Base-by-base conservation (phyloP, 1,284 basidiomycete species). In the Ceratorhiza oryzae-sativae region DNA sequence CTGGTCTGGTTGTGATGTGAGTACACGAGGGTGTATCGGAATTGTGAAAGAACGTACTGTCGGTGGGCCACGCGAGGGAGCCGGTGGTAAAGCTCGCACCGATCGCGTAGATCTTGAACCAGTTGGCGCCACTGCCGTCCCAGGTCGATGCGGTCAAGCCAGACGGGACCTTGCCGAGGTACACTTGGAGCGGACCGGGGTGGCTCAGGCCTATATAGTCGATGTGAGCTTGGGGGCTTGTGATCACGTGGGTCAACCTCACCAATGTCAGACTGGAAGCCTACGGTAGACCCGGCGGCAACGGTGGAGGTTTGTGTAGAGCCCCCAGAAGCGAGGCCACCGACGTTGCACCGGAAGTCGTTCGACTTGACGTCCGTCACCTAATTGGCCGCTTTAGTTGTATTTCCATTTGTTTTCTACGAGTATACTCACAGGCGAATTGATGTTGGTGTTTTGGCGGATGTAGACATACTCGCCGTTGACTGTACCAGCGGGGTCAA, bases 121-220 rank as follows among this genome's bases (percentile, higher is more conserved):
- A 85, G 75, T 78, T 80, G 5, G 79, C 77, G 13, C 84, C 83
- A 62, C 80, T 81, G 15, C 83, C 84, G 65, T 84, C 82, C 83
- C 82, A 85, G 60, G 72, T 76, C 4, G 82, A 79, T 13, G 77
- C 82, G 20, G 77, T 77, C 27, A 76, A 73, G 0, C 73, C 73
- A 34, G 71, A 39, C 3, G 82, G 82, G 5, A 80, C 81, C 67
- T 80, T 77, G n/a, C 81, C 82, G 34, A 83, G 78, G 73, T 83
- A 83, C 56, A 84, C 81, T 18, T 82, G 82, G 72, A 82, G 81
- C 1, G 83, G 83, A 8, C 83, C 83, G 10, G 73, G 79, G 74
- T 85, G 84, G 76, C 82, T 83, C 39, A 84, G 12, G 0, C 81
- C 81, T 74, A 81, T 65, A 25, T 73, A 23, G 25, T 20, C 48